phyloP scores from a whole-genome alignment of 2,329 filamentous ascomycete species.

The Aquanectria penicillioides region DNA sequence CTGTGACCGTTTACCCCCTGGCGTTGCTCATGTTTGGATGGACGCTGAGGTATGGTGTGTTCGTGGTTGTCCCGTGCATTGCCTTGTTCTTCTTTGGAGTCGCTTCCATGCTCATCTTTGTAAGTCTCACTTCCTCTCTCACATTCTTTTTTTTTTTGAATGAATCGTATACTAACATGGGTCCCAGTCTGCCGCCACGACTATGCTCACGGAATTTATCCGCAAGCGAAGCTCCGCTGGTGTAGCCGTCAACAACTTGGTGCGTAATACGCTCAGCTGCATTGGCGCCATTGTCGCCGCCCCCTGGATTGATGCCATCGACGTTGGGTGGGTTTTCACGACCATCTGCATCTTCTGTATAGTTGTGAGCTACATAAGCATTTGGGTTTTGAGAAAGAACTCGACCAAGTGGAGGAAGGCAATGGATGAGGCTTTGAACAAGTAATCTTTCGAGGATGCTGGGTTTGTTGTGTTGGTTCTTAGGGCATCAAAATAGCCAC shows the following conservation, averaged over 20 bases:
- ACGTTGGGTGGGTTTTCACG: conserved; percentile 82
- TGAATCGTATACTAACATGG: conserved; percentile 19
- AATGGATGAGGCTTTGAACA: conserved; percentile 65
- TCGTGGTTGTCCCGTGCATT: conserved; percentile 71
- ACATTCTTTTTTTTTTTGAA: too few species aligned
- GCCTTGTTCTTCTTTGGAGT: conserved; percentile 80
- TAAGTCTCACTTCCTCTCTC: conserved; percentile 38
- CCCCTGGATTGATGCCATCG: conserved; percentile 76
- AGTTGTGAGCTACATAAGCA: conserved; percentile 63
- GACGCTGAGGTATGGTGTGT: conserved; percentile 71
- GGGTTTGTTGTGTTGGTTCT: neutral
- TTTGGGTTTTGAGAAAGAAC: conserved; percentile 70
- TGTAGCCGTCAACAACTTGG: conserved; percentile 84
- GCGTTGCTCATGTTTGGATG: conserved; percentile 83
- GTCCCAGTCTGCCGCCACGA: conserved; percentile 69
- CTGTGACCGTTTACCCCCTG: conserved; percentile 74
- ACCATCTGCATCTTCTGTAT: conserved; percentile 63
- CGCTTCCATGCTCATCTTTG: conserved; percentile 84
- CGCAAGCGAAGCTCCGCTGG: conserved; percentile 75
- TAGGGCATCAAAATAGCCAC: neutral
- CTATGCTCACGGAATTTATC: conserved; percentile 89
- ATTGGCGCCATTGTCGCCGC: conserved; percentile 75
- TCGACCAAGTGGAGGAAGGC: conserved; percentile 70
- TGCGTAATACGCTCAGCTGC: conserved; percentile 81
- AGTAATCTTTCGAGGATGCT: conserved; percentile 19